A percentile compares a stretch with the other conserved stretches of the same genome.
phyloP scores from a whole-genome alignment of 2,329 filamentous ascomycete genomes.

The Colletotrichum echinochloae region DNA sequence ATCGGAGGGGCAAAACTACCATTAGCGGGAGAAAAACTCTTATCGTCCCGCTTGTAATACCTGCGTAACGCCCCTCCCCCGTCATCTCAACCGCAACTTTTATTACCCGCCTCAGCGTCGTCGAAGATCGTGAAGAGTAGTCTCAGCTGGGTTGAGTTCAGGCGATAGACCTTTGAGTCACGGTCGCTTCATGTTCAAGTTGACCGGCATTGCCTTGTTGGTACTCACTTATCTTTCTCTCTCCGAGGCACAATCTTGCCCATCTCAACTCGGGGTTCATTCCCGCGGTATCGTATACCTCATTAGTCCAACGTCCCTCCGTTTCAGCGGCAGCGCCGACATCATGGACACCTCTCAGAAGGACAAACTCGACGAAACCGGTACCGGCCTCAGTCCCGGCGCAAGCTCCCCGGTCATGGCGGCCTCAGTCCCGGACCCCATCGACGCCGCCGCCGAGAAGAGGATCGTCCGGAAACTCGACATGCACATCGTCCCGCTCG shows the following conservation, averaged over 20 bases:
- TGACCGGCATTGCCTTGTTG: too few relatives aligned
- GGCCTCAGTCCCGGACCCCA: neutral
- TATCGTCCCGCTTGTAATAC: neutral
- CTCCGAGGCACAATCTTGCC: neutral
- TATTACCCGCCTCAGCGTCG: neutral
- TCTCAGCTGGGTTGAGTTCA: neutral
- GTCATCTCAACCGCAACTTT: neutral
- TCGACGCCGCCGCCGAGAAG: conserved; percentile 54
- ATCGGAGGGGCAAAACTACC: neutral
- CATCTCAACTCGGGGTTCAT: neutral
- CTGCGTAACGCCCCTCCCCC: neutral
- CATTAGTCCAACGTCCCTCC: neutral
- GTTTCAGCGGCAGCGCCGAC: neutral
- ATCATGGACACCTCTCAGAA: conserved; percentile 24
- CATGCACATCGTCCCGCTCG: conserved; percentile 70
- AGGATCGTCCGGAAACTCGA: conserved; percentile 75
- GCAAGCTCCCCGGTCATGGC: conserved; percentile 11
- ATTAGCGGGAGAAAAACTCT: neutral
- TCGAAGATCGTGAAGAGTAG: neutral
- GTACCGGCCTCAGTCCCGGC: conserved; percentile 14
- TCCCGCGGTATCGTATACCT: neutral
- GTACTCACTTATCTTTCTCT: neutral
- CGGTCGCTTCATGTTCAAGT: too few relatives aligned
- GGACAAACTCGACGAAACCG: conserved; percentile 4
- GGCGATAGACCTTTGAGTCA: too few relatives aligned